These are phyloP conservation scores for Aotearoamyces nothofagi DNA, from an alignment of 2,329 filamentous ascomycete species.

Conservation along the genomic window DNA sequence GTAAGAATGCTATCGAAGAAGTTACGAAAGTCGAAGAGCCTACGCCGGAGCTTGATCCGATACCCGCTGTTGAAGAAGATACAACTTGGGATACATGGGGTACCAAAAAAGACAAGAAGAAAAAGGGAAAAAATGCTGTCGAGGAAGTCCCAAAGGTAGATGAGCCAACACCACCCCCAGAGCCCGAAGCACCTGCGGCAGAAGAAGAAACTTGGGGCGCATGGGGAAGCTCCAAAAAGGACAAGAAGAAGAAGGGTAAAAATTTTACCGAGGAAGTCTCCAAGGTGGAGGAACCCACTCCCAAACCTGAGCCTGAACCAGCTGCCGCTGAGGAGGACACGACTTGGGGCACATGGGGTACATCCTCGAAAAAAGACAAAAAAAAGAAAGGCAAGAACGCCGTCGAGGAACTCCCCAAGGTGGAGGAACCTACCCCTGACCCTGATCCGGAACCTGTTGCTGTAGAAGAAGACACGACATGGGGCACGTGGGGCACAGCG, in stretches of 20 bases:
- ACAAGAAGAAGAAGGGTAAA: slow-evolving; percentile 25
- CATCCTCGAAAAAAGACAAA: slow-evolving; percentile 31
- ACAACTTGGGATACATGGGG: slow-evolving; percentile 18
- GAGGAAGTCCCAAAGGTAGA: slow-evolving; percentile 6
- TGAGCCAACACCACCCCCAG: slow-evolving; percentile 13
- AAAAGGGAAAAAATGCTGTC: slow-evolving; percentile 20
- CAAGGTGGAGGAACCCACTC: slow-evolving; percentile 13
- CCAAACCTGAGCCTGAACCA: slow-evolving; percentile 12
- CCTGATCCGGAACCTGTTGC: slow-evolving; percentile 21
- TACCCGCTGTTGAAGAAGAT: slow-evolving; percentile 4
- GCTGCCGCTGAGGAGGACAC: slow-evolving; percentile 28
- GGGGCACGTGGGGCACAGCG: slow-evolving; percentile 6
- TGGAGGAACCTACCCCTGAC: slow-evolving; percentile 17
- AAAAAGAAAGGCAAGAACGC: slow-evolving; percentile 25
- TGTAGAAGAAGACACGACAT: slow-evolving; percentile 19
- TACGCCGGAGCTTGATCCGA: slow-evolving; percentile 14
- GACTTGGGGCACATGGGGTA: slow-evolving; percentile 25
- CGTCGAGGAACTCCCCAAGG: slow-evolving; percentile 13
- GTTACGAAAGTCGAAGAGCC: slow-evolving; percentile 7
- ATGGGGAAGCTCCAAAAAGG: slow-evolving; percentile 32
- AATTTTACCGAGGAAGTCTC: slow-evolving; percentile 20
- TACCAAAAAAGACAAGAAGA: slow-evolving; percentile 28
- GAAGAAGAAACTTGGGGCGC: slow-evolving; percentile 30
- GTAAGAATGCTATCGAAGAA: slow-evolving; percentile 8
- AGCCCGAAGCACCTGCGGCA: slow-evolving; percentile 8